Conservation (phyloP, 352 stramenopile genomes). For the Pythium periplocum region DNA sequence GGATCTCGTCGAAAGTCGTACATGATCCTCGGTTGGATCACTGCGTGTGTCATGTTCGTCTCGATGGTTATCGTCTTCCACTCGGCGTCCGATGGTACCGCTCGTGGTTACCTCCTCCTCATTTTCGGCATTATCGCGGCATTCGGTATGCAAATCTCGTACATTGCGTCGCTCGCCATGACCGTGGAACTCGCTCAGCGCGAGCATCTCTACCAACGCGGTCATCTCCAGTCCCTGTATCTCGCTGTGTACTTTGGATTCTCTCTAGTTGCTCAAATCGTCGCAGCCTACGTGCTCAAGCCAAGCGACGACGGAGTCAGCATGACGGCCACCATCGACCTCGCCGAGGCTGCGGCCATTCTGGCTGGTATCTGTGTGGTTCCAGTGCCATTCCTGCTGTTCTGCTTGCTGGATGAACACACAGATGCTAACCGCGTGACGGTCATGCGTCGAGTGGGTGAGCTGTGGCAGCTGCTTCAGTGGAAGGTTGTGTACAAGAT, state of each 20-base stretch:
- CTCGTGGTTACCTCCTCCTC: slow-evolving; percentile 15
- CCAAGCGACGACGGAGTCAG: slow-evolving; percentile 9
- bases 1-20: slow-evolving; percentile 83
- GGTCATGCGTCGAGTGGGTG: background rate
- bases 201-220: slow-evolving; percentile 35
- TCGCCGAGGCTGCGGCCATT: slow-evolving; percentile 15
- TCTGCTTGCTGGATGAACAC: slow-evolving; percentile 19
- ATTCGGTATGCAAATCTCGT: slow-evolving; percentile 34
- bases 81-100: background rate
- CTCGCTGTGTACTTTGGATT: slow-evolving; percentile 37
- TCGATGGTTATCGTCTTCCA: too few relatives aligned
- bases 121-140: slow-evolving; percentile 17
- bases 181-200: slow-evolving; percentile 49
- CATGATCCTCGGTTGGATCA: slow-evolving; percentile 67
- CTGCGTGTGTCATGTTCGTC: too few relatives aligned
- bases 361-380: slow-evolving; percentile 16
- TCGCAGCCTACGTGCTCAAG: slow-evolving; percentile 24
- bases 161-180: slow-evolving; percentile 32
- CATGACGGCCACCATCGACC: slow-evolving; percentile 18
- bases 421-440: background rate
- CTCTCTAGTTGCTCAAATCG: slow-evolving; percentile 18
- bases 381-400: slow-evolving; percentile 27
- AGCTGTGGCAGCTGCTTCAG: slow-evolving; percentile 19
- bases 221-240: slow-evolving; percentile 38
- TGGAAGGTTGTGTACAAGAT: slow-evolving; percentile 18